Conservation (phyloP, 371 early-diverging fungal species). For the Apophysomyces ossiformis region DNA sequence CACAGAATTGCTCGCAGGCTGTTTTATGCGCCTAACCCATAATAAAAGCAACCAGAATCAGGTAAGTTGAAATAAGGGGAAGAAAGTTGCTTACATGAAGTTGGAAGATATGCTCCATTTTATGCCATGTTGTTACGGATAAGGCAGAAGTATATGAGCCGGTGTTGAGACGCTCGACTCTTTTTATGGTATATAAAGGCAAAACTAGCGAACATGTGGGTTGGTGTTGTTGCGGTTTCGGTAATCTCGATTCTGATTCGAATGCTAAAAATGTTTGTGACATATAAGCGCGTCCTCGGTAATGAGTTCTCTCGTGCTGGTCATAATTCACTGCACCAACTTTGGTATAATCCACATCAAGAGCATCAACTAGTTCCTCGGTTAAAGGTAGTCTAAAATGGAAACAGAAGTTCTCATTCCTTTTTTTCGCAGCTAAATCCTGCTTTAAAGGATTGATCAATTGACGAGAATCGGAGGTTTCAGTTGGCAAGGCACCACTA, state of each 20-base stretch:
- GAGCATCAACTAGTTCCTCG: conserved; percentile 66
- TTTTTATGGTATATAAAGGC: conserved; percentile 88
- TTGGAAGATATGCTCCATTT: conserved; percentile 61
- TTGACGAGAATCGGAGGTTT: conserved; percentile 17
- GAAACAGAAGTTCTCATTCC: conserved; percentile 73
- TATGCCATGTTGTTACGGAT: conserved; percentile 63
- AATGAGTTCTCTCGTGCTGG: conserved; percentile 22
- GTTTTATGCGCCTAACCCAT: conserved; percentile 47
- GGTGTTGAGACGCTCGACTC: conserved; percentile 82
- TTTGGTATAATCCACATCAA: conserved; percentile 58
- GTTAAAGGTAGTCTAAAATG: conserved; percentile 72
- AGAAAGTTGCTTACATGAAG: conserved; percentile 39
- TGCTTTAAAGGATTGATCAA: conserved; percentile 57
- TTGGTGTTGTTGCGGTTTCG: conserved; percentile 47
- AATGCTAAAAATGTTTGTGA: conserved; percentile 86
- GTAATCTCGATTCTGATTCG: conserved; percentile 61
- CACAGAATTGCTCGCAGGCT: conserved; percentile 60
- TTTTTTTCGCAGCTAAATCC: conserved; percentile 72
- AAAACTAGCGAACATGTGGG: conserved; percentile 72
- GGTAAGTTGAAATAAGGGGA: too few species aligned
- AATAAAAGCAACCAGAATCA: background rate
- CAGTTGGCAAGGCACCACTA: background rate
- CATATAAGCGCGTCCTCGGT: conserved; percentile 75
- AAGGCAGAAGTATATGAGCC: conserved; percentile 44
- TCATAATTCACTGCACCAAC: background rate